Evolutionary conservation across 1,139 yeast genomes (phyloP), one percentile per base, ranked within the genome.

Genomic region (Candida pseudoviswanathii): DNA sequence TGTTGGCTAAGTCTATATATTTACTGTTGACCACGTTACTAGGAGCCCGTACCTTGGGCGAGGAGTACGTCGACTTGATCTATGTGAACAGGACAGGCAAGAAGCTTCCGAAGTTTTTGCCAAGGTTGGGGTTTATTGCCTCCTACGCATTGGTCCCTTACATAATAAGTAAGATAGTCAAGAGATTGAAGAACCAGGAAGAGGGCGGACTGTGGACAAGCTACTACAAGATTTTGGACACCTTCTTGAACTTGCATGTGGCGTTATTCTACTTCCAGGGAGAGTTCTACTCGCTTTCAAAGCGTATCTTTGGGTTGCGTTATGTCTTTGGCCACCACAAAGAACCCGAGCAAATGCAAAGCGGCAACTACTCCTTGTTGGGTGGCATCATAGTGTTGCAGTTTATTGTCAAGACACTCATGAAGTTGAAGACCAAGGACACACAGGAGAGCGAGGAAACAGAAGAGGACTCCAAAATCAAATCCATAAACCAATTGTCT

Each of bases 1-100:
- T 83, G 0, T 66, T 73, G 2, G 81, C 88, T 3, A 81, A 85
- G 49, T 68, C 85, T 2, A 47, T 84, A 1, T 91, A 92, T 60
- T 71, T 89, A 27, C 71, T 77, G 1, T 69, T 89, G 36, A 92
- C 97, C 0, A 90, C 97, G 0, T 65, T 87, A 11, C 54, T 82
- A 3, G 94, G 95, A 0, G 82, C 89, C 3, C 75, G 95, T 50
- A 92, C 98, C 0, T 70, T 92, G 32, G 99, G 99, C 0, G 98
- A 92, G 64, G 98, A 94, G 66, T 92, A 92, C 65, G 94, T 92
- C 16, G 97, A 92, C 66, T 71, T 92, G 51, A 72, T 86, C 21
- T 89, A 90, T 60, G 88, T 89, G 5, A 77, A 64, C 51, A 73
- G 76, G 51, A 68, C 66, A 47, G 89, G 85, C 0, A 71, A 59